These are phyloP conservation scores for Globisporangium irregulare DNA, from an alignment of 352 stramenopile genomes.

Conservation along the genomic window DNA sequence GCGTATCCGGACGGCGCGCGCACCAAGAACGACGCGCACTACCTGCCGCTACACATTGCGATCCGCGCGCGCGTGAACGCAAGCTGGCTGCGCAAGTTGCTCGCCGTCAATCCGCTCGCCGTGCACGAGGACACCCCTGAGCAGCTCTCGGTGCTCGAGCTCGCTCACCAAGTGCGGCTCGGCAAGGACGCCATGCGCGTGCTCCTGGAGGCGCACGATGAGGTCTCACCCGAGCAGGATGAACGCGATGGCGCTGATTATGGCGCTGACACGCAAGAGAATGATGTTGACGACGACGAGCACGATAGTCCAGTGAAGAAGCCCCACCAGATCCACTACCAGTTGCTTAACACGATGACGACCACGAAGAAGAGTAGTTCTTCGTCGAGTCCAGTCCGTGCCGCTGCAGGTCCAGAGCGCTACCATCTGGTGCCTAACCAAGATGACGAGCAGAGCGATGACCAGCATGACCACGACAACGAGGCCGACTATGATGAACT, in stretches of 20 bases:
- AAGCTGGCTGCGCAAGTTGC: slow-evolving; percentile 48
- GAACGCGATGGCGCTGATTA: slow-evolving; percentile 16
- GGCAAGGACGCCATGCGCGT: slow-evolving; percentile 44
- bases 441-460: neutral
- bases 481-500: slow-evolving; percentile 2
- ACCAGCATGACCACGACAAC: slow-evolving; percentile 5
- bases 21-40: slow-evolving; percentile 57
- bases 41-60: slow-evolving; percentile 79
- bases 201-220: slow-evolving; percentile 25
- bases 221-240: slow-evolving; percentile 16
- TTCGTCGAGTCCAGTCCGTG: slow-evolving; percentile 3
- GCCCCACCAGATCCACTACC: slow-evolving; percentile 1
- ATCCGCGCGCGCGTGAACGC: slow-evolving; percentile 52
- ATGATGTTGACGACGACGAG: slow-evolving; percentile 5
- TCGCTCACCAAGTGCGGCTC: slow-evolving; percentile 46
- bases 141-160: slow-evolving; percentile 44
- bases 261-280: neutral
- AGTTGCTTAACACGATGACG: neutral
- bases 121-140: slow-evolving; percentile 45
- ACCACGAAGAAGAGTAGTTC: slow-evolving; percentile 1
- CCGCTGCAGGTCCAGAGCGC: neutral
- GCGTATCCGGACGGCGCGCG: slow-evolving; percentile 57
- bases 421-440: slow-evolving; percentile 8
- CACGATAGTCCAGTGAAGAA: slow-evolving; percentile 7
- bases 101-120: slow-evolving; percentile 50